Base-by-base conservation (phyloP, 2,329 filamentous ascomycete species). In the Dendrostoma leiphaemia region DNA sequence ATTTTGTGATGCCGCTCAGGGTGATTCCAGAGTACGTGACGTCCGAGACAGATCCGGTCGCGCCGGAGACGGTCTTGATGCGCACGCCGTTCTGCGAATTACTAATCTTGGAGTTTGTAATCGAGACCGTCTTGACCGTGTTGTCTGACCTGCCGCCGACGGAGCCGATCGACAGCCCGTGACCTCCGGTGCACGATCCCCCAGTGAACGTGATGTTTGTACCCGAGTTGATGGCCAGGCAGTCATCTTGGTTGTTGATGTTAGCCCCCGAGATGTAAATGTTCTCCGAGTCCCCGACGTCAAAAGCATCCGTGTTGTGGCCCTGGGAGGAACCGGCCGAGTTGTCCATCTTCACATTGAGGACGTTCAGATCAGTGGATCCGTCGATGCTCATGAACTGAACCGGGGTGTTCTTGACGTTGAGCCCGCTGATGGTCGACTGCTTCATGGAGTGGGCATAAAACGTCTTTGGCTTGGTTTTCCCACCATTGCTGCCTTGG, bases 161-260 rank as follows among this genome's bases (percentile, higher is more conserved):
- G 12, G 69, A 72, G 32, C 73, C 73, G 43, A 73, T 76, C 17
- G 71, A 74, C 6, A 76, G 65, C 26, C 73, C 73, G 56, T 75
- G 74, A 3, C 74, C 73, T 34, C 73, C 72, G 26, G 67, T 72
- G 69, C 77, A 79, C 60, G 67, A 64, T 5, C 73, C 69, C 29
- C 66, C 69, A 15, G 67, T 73, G 65, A 79, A 78, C 47, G 69
- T 72, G 58, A 80, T 79, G 62, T 77, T 69, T 29, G 67, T 73
- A 1, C 76, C 77, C 3, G 78, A 81, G 70, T 83, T 85, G 59
- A 81, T 64, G 26, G 82, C 81, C 10, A 85, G 69, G 60, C 82
- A 85, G 62, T 85, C 82, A 53, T 85, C 82, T 67, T 85, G 82
- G 71, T 84, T 85, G 64, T 80, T 74, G 50, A 85, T 72, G 28